These are phyloP conservation scores for Sambucus nigra DNA, from an alignment of 129 eudicot species.

Conservation along the genomic window DNA sequence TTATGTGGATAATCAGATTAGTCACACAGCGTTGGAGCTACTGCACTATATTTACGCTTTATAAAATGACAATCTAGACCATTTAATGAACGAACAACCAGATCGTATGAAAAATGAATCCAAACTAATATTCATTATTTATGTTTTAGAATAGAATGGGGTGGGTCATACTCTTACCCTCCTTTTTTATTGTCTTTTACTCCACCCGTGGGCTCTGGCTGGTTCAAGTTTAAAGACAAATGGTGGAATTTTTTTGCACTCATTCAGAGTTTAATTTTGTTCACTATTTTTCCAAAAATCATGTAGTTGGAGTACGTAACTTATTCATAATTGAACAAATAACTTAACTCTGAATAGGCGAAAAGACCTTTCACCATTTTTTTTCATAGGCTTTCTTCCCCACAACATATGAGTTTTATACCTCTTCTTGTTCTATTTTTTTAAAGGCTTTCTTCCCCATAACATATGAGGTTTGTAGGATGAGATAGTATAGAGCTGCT, in stretches of 20 bases:
- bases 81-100: constrained; percentile 8
- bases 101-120: constrained; percentile 23
- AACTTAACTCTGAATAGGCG: too few species aligned
- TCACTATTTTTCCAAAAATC: too few species aligned
- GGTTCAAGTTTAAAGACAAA: too few species aligned
- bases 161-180: constrained; percentile 15
- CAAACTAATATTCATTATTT: too few species aligned
- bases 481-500: constrained; percentile 40
- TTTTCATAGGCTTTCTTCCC: not conserved
- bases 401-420: not conserved
- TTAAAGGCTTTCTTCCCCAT: constrained; percentile 5
- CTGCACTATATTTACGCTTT: constrained; percentile 40
- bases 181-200: too few species aligned
- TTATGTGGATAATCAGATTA: too few species aligned
- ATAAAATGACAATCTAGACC: constrained; percentile 24
- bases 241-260: too few species aligned
- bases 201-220: too few species aligned
- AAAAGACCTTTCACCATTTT: not conserved
- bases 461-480: constrained; percentile 22
- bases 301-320: too few species aligned
- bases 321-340: too few species aligned
- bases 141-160: constrained; percentile 44
- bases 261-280: too few species aligned
- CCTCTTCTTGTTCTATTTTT: too few species aligned
- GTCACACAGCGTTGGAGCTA: constrained; percentile 33